phyloP scores from a whole-genome alignment of 441 rosid species.

The Geranium incanum region DNA sequence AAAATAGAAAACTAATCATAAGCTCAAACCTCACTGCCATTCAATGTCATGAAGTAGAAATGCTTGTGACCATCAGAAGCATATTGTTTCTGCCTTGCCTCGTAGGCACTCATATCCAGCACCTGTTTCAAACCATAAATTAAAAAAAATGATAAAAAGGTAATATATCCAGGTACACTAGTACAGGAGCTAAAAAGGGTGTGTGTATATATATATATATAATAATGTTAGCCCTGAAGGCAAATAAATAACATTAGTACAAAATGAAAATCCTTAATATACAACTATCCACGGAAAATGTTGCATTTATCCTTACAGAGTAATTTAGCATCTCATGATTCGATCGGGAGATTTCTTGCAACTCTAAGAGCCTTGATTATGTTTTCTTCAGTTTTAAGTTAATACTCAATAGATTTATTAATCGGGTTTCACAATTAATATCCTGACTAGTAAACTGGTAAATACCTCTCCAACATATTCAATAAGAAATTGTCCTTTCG shows the following conservation, averaged over 20 bases:
- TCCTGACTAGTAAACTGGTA: too few species aligned
- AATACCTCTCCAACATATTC: constrained; percentile 98
- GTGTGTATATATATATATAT: too few species aligned
- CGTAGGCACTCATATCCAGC: constrained; percentile 83
- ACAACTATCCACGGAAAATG: not conserved
- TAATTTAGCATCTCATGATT: not conserved
- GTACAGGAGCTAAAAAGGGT: too few species aligned
- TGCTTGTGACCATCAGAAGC: constrained; percentile 90
- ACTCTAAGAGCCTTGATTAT: not conserved
- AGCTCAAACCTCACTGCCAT: constrained; percentile 82
- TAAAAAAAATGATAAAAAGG: constrained; percentile 1
- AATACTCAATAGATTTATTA: not conserved
- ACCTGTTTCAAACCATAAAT: constrained; percentile 47
- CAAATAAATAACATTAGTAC: too few species aligned
- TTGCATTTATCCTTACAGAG: constrained; percentile 1
- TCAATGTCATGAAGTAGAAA: constrained; percentile 97
- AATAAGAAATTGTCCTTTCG: constrained; percentile 72
- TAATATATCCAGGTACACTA: too few species aligned
- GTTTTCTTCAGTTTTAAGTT: not conserved
- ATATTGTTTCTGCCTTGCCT: constrained; percentile 78
- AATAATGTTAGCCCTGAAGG: too few species aligned
- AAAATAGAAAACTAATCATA: constrained; percentile 5
- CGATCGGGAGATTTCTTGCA: not conserved
- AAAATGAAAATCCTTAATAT: too few species aligned
- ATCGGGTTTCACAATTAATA: not conserved